Base-by-base conservation (phyloP, 352 stramenopile genomes). In the Phytophthora nicotianae region DNA sequence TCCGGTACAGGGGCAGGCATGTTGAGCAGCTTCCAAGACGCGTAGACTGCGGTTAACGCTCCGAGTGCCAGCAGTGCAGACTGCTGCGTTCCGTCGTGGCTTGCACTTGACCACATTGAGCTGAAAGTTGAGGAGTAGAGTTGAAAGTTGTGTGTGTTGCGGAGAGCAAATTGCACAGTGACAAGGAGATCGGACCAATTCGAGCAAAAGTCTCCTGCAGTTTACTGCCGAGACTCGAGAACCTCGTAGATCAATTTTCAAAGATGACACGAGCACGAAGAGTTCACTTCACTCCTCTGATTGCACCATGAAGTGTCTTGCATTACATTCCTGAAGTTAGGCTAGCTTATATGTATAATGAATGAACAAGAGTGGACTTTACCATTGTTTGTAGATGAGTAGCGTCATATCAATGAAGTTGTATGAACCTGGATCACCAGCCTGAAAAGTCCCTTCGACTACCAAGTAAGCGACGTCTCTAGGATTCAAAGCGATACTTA, bases 91-190 rank as follows among this genome's bases (percentile, higher is more conserved):
- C 20, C 55, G 17, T 62, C 35, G 38, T 73, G 65, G 59, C 54
- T 70, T 62, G 41, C 6, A 32, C 38, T 73, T 45, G 65, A 62
- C 60, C 65, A 73, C 65, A 73, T 73, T 21, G 54, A 52, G 14
- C 10, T 16, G 32, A 16, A 11, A 13, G 13, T 46, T 19, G 48
- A 21, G 20, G 11, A 29, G 13, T 5, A 37, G n/a, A 47, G 17
- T 47, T 58, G 60, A n/a, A 33, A 50, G 21, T 26, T 33, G 21
- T 10, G 63, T 63, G 50, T 14, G 58, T 10, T 50, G 58, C 32
- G 26, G 46, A 59, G 2, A 60, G 58, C 19, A 64, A 72, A 68
- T 65, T 52, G 23, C 11, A 57, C 37, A 60, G 61, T 72, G 64
- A 14, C 24, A 58, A 24, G 45, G 17, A 14, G 17, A 17, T 29